Conservation (phyloP, 2,329 filamentous ascomycete genomes). For the Penicillium sp. region DNA sequence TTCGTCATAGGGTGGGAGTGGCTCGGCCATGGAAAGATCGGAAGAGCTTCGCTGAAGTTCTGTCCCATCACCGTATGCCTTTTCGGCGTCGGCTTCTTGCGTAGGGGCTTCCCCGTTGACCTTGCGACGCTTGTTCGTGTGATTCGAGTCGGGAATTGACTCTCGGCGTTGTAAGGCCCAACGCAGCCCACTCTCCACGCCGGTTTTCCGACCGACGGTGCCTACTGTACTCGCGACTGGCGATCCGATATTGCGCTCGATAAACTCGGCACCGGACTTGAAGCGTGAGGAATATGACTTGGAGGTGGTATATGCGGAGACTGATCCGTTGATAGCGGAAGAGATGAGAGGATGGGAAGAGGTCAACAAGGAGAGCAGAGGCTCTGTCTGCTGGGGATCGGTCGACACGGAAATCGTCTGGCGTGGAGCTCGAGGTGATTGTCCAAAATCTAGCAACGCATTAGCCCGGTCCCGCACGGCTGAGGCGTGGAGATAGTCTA, state of each 20-base stretch:
- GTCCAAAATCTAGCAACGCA: slow-evolving; percentile 56
- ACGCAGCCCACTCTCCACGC: slow-evolving; percentile 78
- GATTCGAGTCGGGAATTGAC: slow-evolving; percentile 31
- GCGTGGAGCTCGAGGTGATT: slow-evolving; percentile 52
- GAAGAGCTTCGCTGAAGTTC: slow-evolving; percentile 51
- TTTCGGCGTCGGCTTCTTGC: slow-evolving; percentile 46
- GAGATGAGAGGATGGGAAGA: slow-evolving; percentile 82
- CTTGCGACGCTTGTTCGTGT: slow-evolving; percentile 41
- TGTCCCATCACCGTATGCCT: slow-evolving; percentile 25
- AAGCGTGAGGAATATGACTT: slow-evolving; percentile 89
- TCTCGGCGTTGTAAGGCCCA: slow-evolving; percentile 62
- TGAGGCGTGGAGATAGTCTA: slow-evolving; percentile 37
- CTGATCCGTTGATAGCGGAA: slow-evolving; percentile 74
- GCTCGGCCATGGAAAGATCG: slow-evolving; percentile 63
- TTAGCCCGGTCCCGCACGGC: slow-evolving; percentile 4
- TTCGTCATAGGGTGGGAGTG: slow-evolving; percentile 78
- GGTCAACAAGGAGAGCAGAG: slow-evolving; percentile 76
- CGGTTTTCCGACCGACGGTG: slow-evolving; percentile 74
- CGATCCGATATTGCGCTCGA: slow-evolving; percentile 76
- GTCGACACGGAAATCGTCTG: slow-evolving; percentile 31
- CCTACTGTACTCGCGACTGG: slow-evolving; percentile 83
- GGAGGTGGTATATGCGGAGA: slow-evolving; percentile 76
- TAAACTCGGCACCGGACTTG: slow-evolving; percentile 81
- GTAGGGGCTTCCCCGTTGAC: slow-evolving; percentile 33
- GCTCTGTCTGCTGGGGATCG: slow-evolving; percentile 58